Percentiles rank a stretch among this genome's conserved stretches.
These are phyloP conservation scores for Parastagonospora avenae DNA, from an alignment of 2,329 filamentous ascomycete species.

Conservation along the genomic window DNA sequence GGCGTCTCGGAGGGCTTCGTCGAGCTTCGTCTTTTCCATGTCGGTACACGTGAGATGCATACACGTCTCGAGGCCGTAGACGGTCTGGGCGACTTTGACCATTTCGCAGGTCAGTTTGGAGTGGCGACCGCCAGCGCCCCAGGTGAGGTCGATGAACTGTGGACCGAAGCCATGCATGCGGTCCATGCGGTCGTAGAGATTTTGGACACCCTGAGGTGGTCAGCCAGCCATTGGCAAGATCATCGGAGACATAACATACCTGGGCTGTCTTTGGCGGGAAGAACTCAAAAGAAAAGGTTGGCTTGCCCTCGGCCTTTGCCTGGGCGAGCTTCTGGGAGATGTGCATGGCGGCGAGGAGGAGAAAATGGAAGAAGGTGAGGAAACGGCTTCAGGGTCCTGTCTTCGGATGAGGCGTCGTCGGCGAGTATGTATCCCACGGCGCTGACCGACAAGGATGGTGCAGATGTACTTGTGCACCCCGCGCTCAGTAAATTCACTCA, in stretches of 20 bases:
- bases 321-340: slow-evolving; percentile 90
- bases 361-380: slow-evolving; percentile 2
- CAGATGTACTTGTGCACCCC: slow-evolving; percentile 10
- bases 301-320: slow-evolving; percentile 75
- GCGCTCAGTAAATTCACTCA: slow-evolving; percentile 14
- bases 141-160: slow-evolving; percentile 97
- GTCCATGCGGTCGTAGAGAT: slow-evolving; percentile 99
- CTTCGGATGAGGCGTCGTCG: slow-evolving; percentile 5
- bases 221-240: slow-evolving; percentile 7
- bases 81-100: slow-evolving; percentile 93
- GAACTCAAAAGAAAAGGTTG: slow-evolving; percentile 98
- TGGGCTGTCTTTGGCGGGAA: slow-evolving; percentile 97
- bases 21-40: slow-evolving; percentile 92
- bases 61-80: slow-evolving; percentile 95
- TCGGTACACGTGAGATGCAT: slow-evolving; percentile 99
- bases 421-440: slow-evolving; percentile 25
- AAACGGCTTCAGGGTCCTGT: slow-evolving; percentile 4
- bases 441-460: slow-evolving; percentile 27
- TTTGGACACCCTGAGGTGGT: slow-evolving; percentile 76
- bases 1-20: slow-evolving; percentile 82
- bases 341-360: slow-evolving; percentile 71
- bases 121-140: slow-evolving; percentile 91
- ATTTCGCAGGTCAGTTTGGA: slow-evolving; percentile 96
- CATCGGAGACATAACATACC: slow-evolving; percentile 32
- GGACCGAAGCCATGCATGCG: slow-evolving; percentile 95